Base-by-base conservation (phyloP, 1,139 yeast species). In the Zygosaccharomyces sapae region DNA sequence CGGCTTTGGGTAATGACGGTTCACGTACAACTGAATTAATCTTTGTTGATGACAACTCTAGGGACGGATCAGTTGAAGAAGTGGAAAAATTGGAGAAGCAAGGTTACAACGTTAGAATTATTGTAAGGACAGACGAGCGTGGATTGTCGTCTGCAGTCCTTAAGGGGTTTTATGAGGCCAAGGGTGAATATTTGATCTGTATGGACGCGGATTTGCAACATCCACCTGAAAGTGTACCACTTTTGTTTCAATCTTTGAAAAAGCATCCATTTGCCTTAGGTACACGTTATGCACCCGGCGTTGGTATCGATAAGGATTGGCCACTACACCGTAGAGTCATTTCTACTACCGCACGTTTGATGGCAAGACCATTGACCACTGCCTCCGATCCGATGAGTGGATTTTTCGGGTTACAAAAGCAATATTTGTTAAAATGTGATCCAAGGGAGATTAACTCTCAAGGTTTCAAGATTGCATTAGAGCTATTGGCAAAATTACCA, bases 191-290 rank as follows among this genome's bases (percentile, higher is more conserved):
- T 52, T 51, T 73, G 47, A 63, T 73, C 37, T 73, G 76, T 54
- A 73, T 73, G 76, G 77, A 73, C 58, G 77, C 77, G 19, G 77
- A 73, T 58, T 62, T 73, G 45, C 76, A 73, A 58, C 77, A 73
- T 55, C 77, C 76, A 36, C 77, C 77, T 33, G 76, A 73, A 57
- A 63, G 68, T 44, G 75, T 71, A 10, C 77, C 76, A 41, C 67
- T 62, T 25, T 58, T 73, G 49, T 61, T 73, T 41, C 66, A 69
- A 45, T 59, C 68, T 8, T 55, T 73, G 49, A 67, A 66, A 55
- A 58, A 57, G 6, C 69, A 68, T 49, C 70, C 76, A 18, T 73
- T 73, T 45, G 75, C 66, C 24, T 62, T 72, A 43, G 77, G 77
- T 46, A 73, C 77, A 35, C 66, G 77, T 58, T 73, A 73, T 49